phyloP scores from a whole-genome alignment of 2,329 filamentous ascomycete species.

The Ophiocordyceps camponoti-floridani region DNA sequence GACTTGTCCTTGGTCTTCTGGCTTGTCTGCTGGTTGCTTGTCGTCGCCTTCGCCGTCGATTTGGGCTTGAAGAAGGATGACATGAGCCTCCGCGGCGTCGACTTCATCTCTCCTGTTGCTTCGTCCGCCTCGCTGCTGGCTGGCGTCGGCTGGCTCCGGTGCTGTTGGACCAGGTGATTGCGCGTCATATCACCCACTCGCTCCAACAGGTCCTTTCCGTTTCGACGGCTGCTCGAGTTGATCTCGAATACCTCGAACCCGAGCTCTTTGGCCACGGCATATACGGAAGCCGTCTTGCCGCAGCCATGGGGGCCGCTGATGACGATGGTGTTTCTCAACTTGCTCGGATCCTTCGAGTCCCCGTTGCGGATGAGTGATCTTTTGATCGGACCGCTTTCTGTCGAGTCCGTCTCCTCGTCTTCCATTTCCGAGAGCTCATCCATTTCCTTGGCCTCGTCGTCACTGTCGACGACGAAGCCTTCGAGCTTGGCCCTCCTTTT shows the following conservation, averaged over 20 bases:
- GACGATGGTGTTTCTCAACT: conserved; percentile 59
- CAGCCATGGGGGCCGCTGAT: conserved; percentile 79
- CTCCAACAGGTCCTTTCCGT: conserved; percentile 78
- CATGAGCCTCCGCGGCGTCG: conserved; percentile 62
- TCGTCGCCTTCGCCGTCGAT: conserved; percentile 9
- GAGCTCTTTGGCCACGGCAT: conserved; percentile 81
- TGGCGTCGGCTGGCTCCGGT: conserved; percentile 15
- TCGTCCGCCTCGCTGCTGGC: conserved; percentile 12
- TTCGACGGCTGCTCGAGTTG: conserved; percentile 66
- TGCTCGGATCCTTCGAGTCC: conserved; percentile 23
- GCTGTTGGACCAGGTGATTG: conserved; percentile 65
- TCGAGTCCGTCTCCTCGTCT: conserved; percentile 31
- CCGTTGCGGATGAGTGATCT: conserved; percentile 36
- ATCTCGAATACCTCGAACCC: conserved; percentile 93
- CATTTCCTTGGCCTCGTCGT: conserved; percentile 54
- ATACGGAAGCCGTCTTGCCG: conserved; percentile 84
- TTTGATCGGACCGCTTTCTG: conserved; percentile 18
- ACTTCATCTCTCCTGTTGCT: conserved; percentile 35
- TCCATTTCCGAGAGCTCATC: conserved; percentile 49
- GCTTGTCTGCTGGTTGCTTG: conserved; percentile 5
- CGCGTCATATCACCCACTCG: conserved; percentile 92
- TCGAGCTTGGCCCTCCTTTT: conserved; percentile 59
- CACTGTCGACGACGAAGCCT: conserved; percentile 63
- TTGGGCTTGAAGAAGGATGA: conserved; percentile 60
- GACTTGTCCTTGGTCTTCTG: conserved; percentile 12